Percentiles rank a stretch among this genome's conserved stretches.
phyloP scores from a whole-genome alignment of 1,284 basidiomycete genomes.

The Ceratobasidium sp. region DNA sequence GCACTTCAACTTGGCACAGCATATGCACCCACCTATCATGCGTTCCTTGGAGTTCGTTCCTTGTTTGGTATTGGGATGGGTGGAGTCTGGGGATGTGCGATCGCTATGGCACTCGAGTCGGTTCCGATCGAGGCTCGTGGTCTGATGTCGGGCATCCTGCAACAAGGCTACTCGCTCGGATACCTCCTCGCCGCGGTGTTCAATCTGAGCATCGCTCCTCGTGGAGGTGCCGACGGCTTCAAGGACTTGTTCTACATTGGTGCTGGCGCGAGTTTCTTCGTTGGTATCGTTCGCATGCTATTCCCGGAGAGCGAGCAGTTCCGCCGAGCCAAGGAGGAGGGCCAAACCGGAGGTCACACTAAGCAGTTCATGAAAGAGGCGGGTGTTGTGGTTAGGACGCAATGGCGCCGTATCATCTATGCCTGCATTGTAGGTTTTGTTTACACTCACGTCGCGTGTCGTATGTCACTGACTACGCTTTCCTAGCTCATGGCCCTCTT shows the following conservation, averaged over 20 bases:
- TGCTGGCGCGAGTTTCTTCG: constrained; percentile 74
- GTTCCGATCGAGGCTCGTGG: constrained; percentile 88
- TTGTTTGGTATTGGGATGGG: constrained; percentile 90
- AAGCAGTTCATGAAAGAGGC: constrained; percentile 75
- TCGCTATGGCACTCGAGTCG: constrained; percentile 85
- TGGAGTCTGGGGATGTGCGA: constrained; percentile 58
- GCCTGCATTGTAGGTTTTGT: constrained; percentile 44
- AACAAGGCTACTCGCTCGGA: constrained; percentile 79
- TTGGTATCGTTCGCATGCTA: constrained; percentile 70
- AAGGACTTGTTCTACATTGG: constrained; percentile 69
- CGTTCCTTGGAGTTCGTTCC: constrained; percentile 78
- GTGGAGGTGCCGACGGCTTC: constrained; percentile 46
- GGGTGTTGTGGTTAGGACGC: constrained; percentile 56
- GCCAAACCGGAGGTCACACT: constrained; percentile 59
- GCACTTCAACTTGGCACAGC: constrained; percentile 60
- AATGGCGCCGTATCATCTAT: constrained; percentile 60
- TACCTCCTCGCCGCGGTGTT: constrained; percentile 68
- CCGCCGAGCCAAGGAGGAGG: constrained; percentile 62
- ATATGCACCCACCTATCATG: constrained; percentile 68
- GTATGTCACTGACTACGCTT: not conserved
- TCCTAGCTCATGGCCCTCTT: constrained; percentile 51
- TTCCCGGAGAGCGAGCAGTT: constrained; percentile 88
- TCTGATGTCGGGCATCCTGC: constrained; percentile 82
- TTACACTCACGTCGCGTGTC: not conserved
- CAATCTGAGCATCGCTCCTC: constrained; percentile 62